Conservation (phyloP, 2,329 filamentous ascomycete genomes). For the Stachybotrys elegans region DNA sequence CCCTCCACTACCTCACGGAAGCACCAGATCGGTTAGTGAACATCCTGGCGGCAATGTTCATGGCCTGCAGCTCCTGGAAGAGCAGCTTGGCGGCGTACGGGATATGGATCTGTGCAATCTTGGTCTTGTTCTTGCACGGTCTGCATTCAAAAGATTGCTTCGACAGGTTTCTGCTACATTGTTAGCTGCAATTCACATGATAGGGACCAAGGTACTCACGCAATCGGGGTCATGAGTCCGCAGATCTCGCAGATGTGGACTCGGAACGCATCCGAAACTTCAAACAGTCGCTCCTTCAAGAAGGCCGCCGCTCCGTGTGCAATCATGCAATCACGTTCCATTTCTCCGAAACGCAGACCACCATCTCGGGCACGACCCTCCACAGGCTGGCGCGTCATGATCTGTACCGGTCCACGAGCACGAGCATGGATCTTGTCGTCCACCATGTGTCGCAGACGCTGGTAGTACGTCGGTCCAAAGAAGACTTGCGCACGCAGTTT, state of each 20-base stretch:
- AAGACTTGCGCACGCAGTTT: constrained; percentile 95
- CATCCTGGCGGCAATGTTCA: constrained; percentile 98
- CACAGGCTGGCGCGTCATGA: constrained; percentile 93
- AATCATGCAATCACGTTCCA: constrained; percentile 99
- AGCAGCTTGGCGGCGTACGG: constrained; percentile 96
- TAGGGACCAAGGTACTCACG: constrained; percentile 59
- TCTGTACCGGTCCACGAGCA: constrained; percentile 92
- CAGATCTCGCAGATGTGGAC: constrained; percentile 99
- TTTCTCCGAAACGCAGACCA: constrained; percentile 98
- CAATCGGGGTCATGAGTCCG: constrained; percentile 97
- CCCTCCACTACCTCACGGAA: constrained; percentile 63
- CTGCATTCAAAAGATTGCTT: constrained; percentile 96
- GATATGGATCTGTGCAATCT: constrained; percentile 96
- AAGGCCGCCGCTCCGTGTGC: constrained; percentile 97
- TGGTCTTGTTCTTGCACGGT: constrained; percentile 98
- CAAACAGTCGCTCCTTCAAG: constrained; percentile 94
- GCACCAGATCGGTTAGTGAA: constrained; percentile 82
- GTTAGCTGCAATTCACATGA: constrained; percentile 1
- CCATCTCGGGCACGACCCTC: constrained; percentile 97
- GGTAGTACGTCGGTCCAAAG: constrained; percentile 97
- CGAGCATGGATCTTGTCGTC: constrained; percentile 99
- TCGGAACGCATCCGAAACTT: constrained; percentile 95
- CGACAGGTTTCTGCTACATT: constrained; percentile 67
- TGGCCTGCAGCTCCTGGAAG: constrained; percentile 95
- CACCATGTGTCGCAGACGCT: constrained; percentile 98